phyloP scores from a whole-genome alignment of 192 early-diverging fungal species.

The Coemansia sp. region DNA sequence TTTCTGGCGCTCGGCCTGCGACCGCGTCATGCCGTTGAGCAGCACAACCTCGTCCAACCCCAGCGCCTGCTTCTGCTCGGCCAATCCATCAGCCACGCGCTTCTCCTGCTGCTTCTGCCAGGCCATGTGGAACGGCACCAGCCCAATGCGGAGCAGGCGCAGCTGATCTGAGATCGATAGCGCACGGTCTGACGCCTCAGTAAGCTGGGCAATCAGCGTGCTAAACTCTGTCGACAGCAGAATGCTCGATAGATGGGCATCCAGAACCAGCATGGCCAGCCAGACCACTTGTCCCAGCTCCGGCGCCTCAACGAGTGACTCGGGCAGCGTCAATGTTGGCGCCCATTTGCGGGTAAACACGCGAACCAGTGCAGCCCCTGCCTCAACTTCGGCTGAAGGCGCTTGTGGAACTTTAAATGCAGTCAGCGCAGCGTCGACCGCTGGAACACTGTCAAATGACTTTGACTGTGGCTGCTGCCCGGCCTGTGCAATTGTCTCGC shows the following conservation, averaged over 20 bases:
- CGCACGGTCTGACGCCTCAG: conserved; percentile 29
- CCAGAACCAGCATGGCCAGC: conserved; percentile 39
- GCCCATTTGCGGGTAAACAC: conserved; percentile 45
- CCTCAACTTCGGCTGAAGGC: neutral
- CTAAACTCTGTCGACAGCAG: conserved; percentile 37
- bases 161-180: conserved; percentile 53
- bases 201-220: conserved; percentile 38
- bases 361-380: conserved; percentile 17
- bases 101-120: conserved; percentile 48
- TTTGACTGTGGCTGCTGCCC: neutral
- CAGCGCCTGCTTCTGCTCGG: conserved; percentile 42
- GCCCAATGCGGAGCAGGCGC: conserved; percentile 36
- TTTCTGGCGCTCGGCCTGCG: conserved; percentile 42
- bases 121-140: conserved; percentile 40
- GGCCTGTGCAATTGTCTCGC: conserved; percentile 14
- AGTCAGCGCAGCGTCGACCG: conserved; percentile 37
- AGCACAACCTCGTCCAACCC: conserved; percentile 53
- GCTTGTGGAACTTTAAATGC: conserved; percentile 23
- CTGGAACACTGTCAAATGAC: conserved; percentile 19
- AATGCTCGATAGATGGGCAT: conserved; percentile 46
- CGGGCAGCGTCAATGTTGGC: conserved; percentile 33
- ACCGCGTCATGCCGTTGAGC: conserved; percentile 45
- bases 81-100: conserved; percentile 35
- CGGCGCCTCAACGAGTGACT: conserved; percentile 25
- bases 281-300: conserved; percentile 32